phyloP scores from a whole-genome alignment of 2,329 filamentous ascomycete genomes.

The Aureobasidium sp. region DNA sequence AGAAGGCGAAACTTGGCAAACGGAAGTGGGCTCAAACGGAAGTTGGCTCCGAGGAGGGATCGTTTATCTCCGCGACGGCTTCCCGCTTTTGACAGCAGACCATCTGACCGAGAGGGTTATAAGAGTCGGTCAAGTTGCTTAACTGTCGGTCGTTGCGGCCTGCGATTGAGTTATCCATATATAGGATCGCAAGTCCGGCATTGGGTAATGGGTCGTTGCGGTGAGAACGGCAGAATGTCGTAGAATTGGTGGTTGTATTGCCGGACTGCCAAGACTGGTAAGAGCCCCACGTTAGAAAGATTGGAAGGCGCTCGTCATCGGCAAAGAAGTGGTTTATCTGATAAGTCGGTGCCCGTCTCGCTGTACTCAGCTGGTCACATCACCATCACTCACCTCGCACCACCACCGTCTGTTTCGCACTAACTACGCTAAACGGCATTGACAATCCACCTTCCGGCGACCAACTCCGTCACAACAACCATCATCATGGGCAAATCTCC shows the following conservation, averaged over 20 bases:
- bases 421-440: neutral
- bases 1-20: neutral
- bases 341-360: neutral
- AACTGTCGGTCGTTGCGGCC: neutral
- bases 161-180: neutral
- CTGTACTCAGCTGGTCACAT: neutral
- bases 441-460: neutral
- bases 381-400: neutral
- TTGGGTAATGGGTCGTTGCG: neutral
- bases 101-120: too few relatives aligned
- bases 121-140: neutral
- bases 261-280: neutral
- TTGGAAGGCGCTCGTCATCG: constrained; percentile 6
- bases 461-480: neutral
- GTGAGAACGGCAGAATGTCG: neutral
- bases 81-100: neutral
- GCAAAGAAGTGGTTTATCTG: constrained; percentile 12
- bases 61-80: neutral
- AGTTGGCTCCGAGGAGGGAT: neutral
- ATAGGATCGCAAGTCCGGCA: neutral
- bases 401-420: neutral
- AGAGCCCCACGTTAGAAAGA: neutral
- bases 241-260: neutral
- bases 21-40: neutral
- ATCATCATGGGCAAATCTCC: constrained; percentile 34